Base-by-base conservation (phyloP, 148 eudicot species). In the Pharnaceum exiguum region DNA sequence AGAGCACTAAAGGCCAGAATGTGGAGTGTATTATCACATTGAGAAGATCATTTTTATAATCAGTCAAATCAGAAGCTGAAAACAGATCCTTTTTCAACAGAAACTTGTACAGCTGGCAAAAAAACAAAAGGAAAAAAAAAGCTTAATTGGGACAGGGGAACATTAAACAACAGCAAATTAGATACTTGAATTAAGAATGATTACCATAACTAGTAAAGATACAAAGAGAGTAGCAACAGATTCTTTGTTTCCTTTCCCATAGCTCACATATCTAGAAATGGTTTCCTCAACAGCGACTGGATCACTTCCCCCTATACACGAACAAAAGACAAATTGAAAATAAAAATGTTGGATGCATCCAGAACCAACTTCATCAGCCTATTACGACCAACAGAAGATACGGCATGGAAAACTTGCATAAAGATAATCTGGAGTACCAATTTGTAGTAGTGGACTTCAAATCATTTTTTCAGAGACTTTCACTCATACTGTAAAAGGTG, bases 221-320 rank as follows among this genome's bases (percentile, higher is more conserved):
- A 81, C 54, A 65, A 88, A 93, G 49, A 93, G 91, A 77, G 79
- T 83, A 62, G 76, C 81, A 60, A 90, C 55, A 22, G 97, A 77
- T 70, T 90, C 97, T 62, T 67, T 68, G 62, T 90, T 90, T 57
- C 46, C 36, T 51, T 73, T 45, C 46, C 95, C 95, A 46, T 74
- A 87, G 49, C 80, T 63, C 51, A 57, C 42, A 69, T 72, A 80
- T 1, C 56, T 68, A 27, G 56, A 49, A 15, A 86, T 55, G 35
- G 48, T 64, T 57, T 78, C 73, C 60, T 13, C 45, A 29, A 90
- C 84, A 42, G 62, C 57, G 43, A 51, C 72, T 28, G 70, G 79
- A 70, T 82, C 85, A 49, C 60, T 65, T 57, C 91, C 95, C 79
- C 76, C 97, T 90, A 77, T 27, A 70, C 36, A 55, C 53, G 50